Evolutionary conservation across 2,329 filamentous ascomycete species (phyloP).

Genomic region (Talaromyces sp.): DNA sequence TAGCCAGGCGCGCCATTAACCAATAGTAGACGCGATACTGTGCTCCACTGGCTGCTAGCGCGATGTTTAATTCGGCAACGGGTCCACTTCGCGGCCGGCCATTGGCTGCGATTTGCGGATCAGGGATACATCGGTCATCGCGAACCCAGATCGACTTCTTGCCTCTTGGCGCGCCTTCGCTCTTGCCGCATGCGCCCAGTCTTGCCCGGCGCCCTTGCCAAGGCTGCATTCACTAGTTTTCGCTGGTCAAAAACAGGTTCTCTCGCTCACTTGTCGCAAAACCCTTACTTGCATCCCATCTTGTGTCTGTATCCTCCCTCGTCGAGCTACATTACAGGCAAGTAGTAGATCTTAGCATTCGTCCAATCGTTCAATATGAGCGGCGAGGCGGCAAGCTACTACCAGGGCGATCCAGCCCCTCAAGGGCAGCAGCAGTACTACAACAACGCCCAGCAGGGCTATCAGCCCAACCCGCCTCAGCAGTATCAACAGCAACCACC

Average conservation of each 20-base stretch:
- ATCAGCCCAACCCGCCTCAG: slow-evolving; percentile 5
- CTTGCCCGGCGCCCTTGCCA: background rate
- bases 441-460: slow-evolving; percentile 15
- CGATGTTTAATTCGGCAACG: background rate
- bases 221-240: background rate
- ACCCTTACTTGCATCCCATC: background rate
- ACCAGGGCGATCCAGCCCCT: slow-evolving; percentile 24
- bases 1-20: background rate
- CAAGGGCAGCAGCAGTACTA: slow-evolving; percentile 5
- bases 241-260: background rate
- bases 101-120: background rate
- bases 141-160: background rate
- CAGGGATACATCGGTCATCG: background rate
- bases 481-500: slow-evolving; percentile 4
- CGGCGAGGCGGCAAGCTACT: slow-evolving; percentile 34
- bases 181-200: background rate
- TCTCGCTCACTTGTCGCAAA: background rate
- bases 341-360: background rate
- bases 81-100: background rate
- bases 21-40: background rate
- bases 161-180: background rate
- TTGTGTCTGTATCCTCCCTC: background rate
- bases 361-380: slow-evolving; percentile 23
- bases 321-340: background rate
- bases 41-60: background rate